Percentiles rank a stretch among this genome's conserved stretches.
Evolutionary conservation across 495 filamentous ascomycete genomes (phyloP).

Genomic region (Elasticomyces elasticus): DNA sequence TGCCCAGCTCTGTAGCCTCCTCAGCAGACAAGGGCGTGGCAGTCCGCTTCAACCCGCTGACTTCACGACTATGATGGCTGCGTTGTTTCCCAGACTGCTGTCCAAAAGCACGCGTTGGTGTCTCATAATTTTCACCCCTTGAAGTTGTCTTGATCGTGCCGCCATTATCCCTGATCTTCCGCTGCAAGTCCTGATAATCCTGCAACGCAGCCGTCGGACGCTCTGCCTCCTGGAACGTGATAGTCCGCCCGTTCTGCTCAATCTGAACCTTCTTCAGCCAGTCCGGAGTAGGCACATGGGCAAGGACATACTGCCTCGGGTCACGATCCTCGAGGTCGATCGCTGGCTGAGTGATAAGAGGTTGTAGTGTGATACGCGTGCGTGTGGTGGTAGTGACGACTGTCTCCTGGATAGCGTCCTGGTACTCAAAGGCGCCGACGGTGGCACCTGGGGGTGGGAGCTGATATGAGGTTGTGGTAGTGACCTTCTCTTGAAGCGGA

Average conservation of each 20-base stretch:
- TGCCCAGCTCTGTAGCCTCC: constrained; percentile 47
- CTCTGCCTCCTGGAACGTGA: constrained; percentile 58
- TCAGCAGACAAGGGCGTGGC: constrained; percentile 50
- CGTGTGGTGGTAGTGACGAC: constrained; percentile 91
- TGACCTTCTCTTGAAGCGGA: not conserved
- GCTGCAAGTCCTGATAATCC: constrained; percentile 11
- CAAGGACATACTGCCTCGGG: constrained; percentile 81
- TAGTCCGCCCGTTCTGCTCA: constrained; percentile 53
- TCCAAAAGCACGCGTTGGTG: not conserved
- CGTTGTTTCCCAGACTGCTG: not conserved
- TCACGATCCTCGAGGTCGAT: constrained; percentile 66
- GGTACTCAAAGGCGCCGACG: constrained; percentile 59
- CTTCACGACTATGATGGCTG: not conserved
- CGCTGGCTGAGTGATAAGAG: constrained; percentile 66
- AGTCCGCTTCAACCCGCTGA: constrained; percentile 34
- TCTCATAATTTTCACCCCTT: constrained; percentile 1
- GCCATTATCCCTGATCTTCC: constrained; percentile 7
- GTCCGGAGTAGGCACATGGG: constrained; percentile 65
- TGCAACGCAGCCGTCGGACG: constrained; percentile 44
- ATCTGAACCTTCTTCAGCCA: constrained; percentile 65
- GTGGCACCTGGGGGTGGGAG: constrained; percentile 26
- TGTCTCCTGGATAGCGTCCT: constrained; percentile 62
- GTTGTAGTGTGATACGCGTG: constrained; percentile 81
- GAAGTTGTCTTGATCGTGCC: constrained; percentile 10
- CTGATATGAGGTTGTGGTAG: constrained; percentile 2